Evolutionary conservation across 2,329 filamentous ascomycete genomes (phyloP).

Genomic region (Trichoderma simmonsii): DNA sequence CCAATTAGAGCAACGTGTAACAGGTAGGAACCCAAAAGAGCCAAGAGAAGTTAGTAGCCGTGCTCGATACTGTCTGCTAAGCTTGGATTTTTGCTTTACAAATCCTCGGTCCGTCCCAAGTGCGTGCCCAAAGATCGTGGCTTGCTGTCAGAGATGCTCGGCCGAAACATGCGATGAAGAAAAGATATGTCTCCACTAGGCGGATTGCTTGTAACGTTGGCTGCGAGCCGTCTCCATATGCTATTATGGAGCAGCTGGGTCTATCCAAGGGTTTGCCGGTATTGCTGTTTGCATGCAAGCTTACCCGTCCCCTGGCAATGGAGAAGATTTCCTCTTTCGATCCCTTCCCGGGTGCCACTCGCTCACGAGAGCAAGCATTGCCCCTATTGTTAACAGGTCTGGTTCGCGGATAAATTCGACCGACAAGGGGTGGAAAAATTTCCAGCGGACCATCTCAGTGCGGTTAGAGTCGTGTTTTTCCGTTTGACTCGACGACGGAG

Average conservation of each 20-base stretch:
- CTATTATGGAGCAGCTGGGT: background rate
- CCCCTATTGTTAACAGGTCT: background rate
- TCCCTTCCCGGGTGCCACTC: background rate
- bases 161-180: background rate
- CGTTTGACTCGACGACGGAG: background rate
- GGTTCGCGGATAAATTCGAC: background rate
- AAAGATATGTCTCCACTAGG: background rate
- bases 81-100: background rate
- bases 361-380: background rate
- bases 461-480: background rate
- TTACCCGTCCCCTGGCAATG: background rate
- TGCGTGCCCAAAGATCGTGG: background rate
- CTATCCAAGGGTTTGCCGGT: background rate
- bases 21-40: background rate
- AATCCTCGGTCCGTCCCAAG: background rate
- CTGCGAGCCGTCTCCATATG: background rate
- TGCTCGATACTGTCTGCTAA: background rate
- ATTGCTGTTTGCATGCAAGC: background rate
- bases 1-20: background rate
- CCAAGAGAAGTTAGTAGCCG: background rate
- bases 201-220: background rate
- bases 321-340: slow-evolving; percentile 1
- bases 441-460: background rate
- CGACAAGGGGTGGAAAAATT: background rate
- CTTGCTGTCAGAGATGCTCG: background rate